Percentiles rank a stretch among this genome's conserved stretches.
These are phyloP conservation scores for Chlamydomonas sphaeroides DNA, from an alignment of 139 green algal species.

Conservation along the genomic window DNA sequence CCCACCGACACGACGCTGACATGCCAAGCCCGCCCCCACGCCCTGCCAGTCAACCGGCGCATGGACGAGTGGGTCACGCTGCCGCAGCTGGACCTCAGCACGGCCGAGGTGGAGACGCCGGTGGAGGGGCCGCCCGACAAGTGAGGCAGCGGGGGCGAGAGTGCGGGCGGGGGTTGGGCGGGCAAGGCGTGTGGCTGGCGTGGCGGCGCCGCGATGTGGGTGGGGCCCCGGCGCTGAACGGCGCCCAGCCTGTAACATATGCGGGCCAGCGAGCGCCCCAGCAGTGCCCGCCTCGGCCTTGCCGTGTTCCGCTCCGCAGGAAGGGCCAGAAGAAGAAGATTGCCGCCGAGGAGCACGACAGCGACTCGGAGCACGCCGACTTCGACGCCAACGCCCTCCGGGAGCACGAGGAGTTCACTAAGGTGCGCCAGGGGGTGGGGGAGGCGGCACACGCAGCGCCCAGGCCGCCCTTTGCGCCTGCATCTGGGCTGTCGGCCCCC, in stretches of 20 bases:
- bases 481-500: too few relatives aligned
- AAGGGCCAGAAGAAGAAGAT: slow-evolving; percentile 43
- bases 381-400: slow-evolving; percentile 89
- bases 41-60: slow-evolving; percentile 88
- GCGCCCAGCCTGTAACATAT: too few relatives aligned
- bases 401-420: slow-evolving; percentile 99
- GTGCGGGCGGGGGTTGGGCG: background rate
- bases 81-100: slow-evolving; percentile 84
- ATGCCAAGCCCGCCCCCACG: too few relatives aligned
- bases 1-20: too few relatives aligned
- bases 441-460: background rate
- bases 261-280: too few relatives aligned
- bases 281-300: background rate
- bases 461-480: too few relatives aligned
- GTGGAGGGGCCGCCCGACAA: slow-evolving; percentile 65
- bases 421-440: slow-evolving; percentile 67
- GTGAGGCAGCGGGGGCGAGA: slow-evolving; percentile 24
- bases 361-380: slow-evolving; percentile 80
- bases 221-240: too few relatives aligned
- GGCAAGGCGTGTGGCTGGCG: too few relatives aligned
- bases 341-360: slow-evolving; percentile 53
- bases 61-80: slow-evolving; percentile 96
- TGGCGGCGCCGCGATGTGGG: too few relatives aligned
- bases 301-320: background rate
- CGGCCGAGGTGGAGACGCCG: slow-evolving; percentile 64